A percentile compares a stretch with the other conserved stretches of the same genome.
Conservation (phyloP, 352 stramenopile species). For the Thalassiosira livingstoniorum region DNA sequence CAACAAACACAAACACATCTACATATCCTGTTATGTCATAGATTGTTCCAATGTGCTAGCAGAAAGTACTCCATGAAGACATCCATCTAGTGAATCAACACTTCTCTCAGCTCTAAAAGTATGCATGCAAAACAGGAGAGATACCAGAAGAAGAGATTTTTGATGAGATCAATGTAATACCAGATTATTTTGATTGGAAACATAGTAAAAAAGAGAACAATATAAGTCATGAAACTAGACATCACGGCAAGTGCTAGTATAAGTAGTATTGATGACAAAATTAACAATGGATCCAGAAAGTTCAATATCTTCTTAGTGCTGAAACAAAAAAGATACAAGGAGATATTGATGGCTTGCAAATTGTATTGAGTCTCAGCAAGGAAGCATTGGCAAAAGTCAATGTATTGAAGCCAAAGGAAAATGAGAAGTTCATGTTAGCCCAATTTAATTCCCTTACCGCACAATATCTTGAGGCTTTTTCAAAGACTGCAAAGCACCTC, state of each 20-base stretch:
- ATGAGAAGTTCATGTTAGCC: neutral
- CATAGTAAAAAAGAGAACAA: neutral
- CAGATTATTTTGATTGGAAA: conserved; percentile 17
- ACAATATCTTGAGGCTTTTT: neutral
- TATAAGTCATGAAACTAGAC: conserved; percentile 14
- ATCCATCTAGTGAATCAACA: neutral
- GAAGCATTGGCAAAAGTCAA: too few relatives aligned
- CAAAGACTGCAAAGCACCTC: too few relatives aligned
- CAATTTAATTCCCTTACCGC: conserved; percentile 3
- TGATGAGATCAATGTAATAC: neutral
- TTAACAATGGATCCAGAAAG: neutral
- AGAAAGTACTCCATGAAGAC: neutral
- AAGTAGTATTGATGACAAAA: neutral
- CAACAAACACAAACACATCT: neutral
- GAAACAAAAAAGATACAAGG: too few relatives aligned
- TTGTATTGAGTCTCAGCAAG: too few relatives aligned
- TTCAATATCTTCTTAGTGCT: neutral
- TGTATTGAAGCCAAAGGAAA: too few relatives aligned
- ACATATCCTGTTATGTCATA: conserved; percentile 28
- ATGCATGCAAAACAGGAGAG: neutral
- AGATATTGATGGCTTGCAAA: too few relatives aligned
- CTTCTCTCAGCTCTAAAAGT: neutral
- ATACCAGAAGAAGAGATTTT: conserved; percentile 22
- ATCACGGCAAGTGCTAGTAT: conserved; percentile 24
- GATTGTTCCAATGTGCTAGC: conserved; percentile 21